Base-by-base conservation (phyloP, 495 filamentous ascomycete species). In the Parathielavia appendiculata region DNA sequence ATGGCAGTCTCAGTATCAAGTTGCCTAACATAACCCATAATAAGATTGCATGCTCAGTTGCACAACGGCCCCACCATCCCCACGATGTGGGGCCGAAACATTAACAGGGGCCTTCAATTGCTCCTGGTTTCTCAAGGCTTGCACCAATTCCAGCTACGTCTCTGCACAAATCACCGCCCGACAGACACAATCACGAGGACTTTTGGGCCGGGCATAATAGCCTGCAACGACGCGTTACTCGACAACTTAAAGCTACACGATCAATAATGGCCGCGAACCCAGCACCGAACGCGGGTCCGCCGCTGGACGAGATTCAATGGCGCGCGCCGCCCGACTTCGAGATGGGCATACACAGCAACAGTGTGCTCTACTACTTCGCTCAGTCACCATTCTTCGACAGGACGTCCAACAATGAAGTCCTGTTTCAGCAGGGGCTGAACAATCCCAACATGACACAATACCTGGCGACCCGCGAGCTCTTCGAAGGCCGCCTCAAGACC, bases 341-440 rank as follows among this genome's bases (percentile, higher is more conserved):
- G 63, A 76, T 77, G 20, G 79, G 79, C 56, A 75, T 86, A 36
- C 81, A 85, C 63, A 74, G 72, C 17, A 86, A 86, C 66, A 76
- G 74, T 77, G 85, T 97, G 32, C 86, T 95, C 49, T 90, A 86
- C 73, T 98, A 98, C 72, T 97, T 98, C 69, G 81, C 84, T 49
- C 74, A 87, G 60, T 96, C 90, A 3, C 90, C 91, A 0, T 98
- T 96, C 77, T 97, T 89, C 71, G 93, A 98, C 66, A 76, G 75
- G 23, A 91, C 85, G 10, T 91, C 90, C 36, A 97, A 96, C 73
- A 97, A 97, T 70, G 84, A 83, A 57, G 81, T 86, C 6, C 69
- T 96, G 43, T 81, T 82, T 57, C 82, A 79, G 54, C 92, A 97
- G 70, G 86, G 89, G 23, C 80, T 79, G 58, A 85, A 80, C 75